A percentile compares a stretch with the other conserved stretches of the same genome.
phyloP scores from a whole-genome alignment of 2,329 filamentous ascomycete genomes.

The Clonostachys rosea region DNA sequence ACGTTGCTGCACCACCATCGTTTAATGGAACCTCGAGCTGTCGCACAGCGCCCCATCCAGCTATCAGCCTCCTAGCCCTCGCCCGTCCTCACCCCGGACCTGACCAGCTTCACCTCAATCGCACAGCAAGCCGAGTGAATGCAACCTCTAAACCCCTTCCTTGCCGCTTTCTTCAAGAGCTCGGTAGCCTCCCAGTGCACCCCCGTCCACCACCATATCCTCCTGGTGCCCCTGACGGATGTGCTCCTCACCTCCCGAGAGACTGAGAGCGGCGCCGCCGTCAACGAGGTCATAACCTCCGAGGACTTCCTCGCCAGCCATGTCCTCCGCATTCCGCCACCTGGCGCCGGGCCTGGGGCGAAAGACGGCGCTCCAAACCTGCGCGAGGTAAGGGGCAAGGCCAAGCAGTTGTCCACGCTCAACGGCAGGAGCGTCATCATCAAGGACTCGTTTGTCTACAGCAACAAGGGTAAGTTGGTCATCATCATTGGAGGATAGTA shows the following conservation, averaged over 20 bases:
- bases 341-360: conserved; percentile 40
- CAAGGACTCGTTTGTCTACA: conserved; percentile 90
- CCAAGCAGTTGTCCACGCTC: conserved; percentile 87
- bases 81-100: no score
- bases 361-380: conserved; percentile 59
- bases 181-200: conserved; percentile 86
- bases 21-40: no score
- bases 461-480: conserved; percentile 74
- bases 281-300: conserved; percentile 76
- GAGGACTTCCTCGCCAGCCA: conserved; percentile 97
- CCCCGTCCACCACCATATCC: conserved; percentile 85
- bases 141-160: conserved; percentile 98
- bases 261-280: conserved; percentile 72
- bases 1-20: no score
- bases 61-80: no score
- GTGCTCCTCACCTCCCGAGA: conserved; percentile 85
- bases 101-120: background rate
- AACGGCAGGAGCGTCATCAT: conserved; percentile 92
- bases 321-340: conserved; percentile 77
- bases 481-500: background rate
- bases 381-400: conserved; percentile 85
- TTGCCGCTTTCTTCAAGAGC: conserved; percentile 98
- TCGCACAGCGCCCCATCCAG: no score
- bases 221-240: conserved; percentile 91
- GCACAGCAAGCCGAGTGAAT: conserved; percentile 47